phyloP scores from a whole-genome alignment of 2,329 filamentous ascomycete species.

The Microdochium paspali region DNA sequence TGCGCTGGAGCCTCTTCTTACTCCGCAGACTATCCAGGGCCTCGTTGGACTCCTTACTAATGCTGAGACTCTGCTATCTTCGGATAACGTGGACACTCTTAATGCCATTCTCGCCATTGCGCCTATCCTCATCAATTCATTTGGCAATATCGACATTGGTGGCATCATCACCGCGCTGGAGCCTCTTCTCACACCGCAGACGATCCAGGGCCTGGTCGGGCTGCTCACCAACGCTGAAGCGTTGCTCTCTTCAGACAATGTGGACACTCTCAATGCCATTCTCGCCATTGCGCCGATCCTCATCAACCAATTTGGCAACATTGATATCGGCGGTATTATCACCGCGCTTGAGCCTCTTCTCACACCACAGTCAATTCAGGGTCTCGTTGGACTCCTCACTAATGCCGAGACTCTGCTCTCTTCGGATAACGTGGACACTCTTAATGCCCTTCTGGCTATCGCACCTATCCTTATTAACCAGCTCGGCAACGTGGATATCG shows the following conservation, averaged over 20 bases:
- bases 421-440: constrained; percentile 8
- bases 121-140: too few species aligned
- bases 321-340: constrained; percentile 23
- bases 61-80: too few species aligned
- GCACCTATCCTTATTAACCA: background rate
- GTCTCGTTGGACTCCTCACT: constrained; percentile 21
- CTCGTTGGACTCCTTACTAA: too few species aligned
- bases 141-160: too few species aligned
- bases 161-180: constrained; percentile 6
- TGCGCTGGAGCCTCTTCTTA: background rate
- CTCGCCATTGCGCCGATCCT: too few species aligned
- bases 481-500: background rate
- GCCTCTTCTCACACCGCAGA: constrained; percentile 7
- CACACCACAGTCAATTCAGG: constrained; percentile 18
- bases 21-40: background rate
- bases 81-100: too few species aligned
- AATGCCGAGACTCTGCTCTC: constrained; percentile 28
- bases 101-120: too few species aligned
- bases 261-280: too few species aligned
- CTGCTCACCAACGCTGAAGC: too few species aligned
- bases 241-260: too few species aligned
- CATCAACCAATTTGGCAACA: constrained; percentile 15
- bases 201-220: constrained; percentile 6
- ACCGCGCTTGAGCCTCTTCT: constrained; percentile 19
- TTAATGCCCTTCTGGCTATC: background rate